phyloP scores from a whole-genome alignment of 2,329 filamentous ascomycete species.

The Trichoderma guizhouense region DNA sequence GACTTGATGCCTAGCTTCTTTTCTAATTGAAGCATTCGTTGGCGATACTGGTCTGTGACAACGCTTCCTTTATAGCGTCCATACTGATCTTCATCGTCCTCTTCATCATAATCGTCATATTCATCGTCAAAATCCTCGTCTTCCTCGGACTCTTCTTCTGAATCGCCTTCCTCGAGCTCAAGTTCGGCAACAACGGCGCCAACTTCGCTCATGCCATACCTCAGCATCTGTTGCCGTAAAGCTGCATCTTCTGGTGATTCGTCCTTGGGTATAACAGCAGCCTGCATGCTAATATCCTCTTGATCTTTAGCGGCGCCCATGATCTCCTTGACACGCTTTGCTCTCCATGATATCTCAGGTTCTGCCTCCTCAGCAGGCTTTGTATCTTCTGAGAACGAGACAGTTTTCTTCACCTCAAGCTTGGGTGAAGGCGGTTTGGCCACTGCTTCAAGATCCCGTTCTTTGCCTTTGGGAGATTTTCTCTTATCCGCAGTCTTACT shows the following conservation, averaged over 20 bases:
- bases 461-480: neutral
- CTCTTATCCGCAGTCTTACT: neutral
- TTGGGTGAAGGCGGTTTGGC: neutral
- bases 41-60: slow-evolving; percentile 70
- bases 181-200: slow-evolving; percentile 91
- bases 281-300: slow-evolving; percentile 43
- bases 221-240: slow-evolving; percentile 81
- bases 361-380: slow-evolving; percentile 43
- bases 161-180: slow-evolving; percentile 68
- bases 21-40: slow-evolving; percentile 83
- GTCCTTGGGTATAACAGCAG: slow-evolving; percentile 61
- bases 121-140: slow-evolving; percentile 53
- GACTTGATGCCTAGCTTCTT: slow-evolving; percentile 64
- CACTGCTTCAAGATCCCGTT: neutral
- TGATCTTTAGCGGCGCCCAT: slow-evolving; percentile 56
- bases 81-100: slow-evolving; percentile 72
- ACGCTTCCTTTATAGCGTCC: slow-evolving; percentile 68
- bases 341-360: slow-evolving; percentile 39
- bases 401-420: slow-evolving; percentile 48
- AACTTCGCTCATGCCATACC: slow-evolving; percentile 84
- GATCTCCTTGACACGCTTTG: slow-evolving; percentile 51
- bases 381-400: slow-evolving; percentile 61
- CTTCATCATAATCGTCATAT: slow-evolving; percentile 46
- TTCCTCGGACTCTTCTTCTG: slow-evolving; percentile 51
- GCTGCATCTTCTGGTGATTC: slow-evolving; percentile 79